Conservation (phyloP, 139 green algal species). For the Micractinium conductrix region DNA sequence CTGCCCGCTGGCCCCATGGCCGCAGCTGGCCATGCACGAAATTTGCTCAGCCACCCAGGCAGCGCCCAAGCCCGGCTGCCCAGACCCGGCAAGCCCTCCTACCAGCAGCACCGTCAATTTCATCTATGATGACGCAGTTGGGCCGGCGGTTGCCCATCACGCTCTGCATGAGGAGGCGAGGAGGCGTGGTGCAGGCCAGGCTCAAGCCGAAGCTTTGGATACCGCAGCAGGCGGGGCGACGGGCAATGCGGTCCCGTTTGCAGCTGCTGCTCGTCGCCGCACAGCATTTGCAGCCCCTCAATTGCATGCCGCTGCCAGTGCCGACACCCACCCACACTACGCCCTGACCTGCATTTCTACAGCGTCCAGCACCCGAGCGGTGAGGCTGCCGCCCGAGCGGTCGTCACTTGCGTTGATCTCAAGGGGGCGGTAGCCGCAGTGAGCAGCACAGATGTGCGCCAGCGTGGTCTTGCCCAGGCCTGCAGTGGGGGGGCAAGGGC, state of each 20-base stretch:
- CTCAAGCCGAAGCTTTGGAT: background rate
- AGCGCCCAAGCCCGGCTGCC: background rate
- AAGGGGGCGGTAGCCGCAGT: constrained; percentile 94
- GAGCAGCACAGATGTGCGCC: constrained; percentile 88
- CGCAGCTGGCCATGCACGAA: too few species aligned
- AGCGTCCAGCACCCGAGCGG: constrained; percentile 76
- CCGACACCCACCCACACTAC: background rate
- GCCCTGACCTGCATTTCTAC: constrained; percentile 66
- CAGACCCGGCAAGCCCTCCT: background rate
- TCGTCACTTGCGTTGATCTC: constrained; percentile 98
- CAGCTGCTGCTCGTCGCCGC: background rate
- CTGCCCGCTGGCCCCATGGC: too few species aligned
- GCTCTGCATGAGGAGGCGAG: too few species aligned
- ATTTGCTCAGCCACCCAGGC: too few species aligned
- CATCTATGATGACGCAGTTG: constrained; percentile 96
- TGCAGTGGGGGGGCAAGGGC: constrained; percentile 19
- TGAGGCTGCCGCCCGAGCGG: constrained; percentile 71
- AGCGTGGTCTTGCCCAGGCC: constrained; percentile 98
- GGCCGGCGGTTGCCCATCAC: constrained; percentile 66
- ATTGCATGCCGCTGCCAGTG: background rate
- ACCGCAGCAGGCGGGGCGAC: background rate
- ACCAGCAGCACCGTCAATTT: constrained; percentile 88
- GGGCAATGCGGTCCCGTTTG: too few species aligned
- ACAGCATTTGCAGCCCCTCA: background rate
- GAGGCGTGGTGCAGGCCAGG: too few species aligned